Base-by-base conservation (phyloP, 352 stramenopile genomes). In the Phytophthora pistaciae region DNA sequence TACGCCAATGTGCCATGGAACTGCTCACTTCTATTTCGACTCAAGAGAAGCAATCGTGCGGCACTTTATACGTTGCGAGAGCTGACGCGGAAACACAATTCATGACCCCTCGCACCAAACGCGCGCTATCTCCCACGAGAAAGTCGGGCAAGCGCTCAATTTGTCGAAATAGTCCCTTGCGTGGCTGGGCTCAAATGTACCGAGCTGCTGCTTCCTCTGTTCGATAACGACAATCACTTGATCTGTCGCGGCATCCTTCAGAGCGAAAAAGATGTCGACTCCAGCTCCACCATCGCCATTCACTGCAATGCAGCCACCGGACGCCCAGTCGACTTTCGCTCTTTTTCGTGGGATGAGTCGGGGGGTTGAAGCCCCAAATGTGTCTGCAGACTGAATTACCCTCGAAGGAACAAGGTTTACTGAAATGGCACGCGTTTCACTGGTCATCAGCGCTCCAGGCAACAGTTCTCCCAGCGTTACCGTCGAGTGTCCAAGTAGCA, bases 241-340 rank as follows among this genome's bases (percentile, higher is more conserved):
- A 5, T n/a, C 59, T 42, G 56, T 74, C 50, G 38, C 23, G 64
- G 70, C 65, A 66, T 78, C 66, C 49, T 71, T 64, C 55, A 70
- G 36, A 65, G 66, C 38, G 62, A 78, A 78, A 69, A 71, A 74
- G 36, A 78, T 74, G 50, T 78, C 66, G 52, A 75, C 60, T 49
- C 66, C 70, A 61, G 49, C 56, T 63, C 59, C 70, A 23, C 48
- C 56, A 74, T 71, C 70, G 6, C 5, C 46, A 70, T 74, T 77
- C 64, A 74, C 64, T 66, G 61, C 60, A 67, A 77, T 73, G 36
- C 40, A 73, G 48, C 54, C 64, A 66, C 42, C 23, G 38, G 64
- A 70, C 50, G 44, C 33, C 57, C 57, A 64, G 27, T 64, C 27
- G n/a, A 56, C 48, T n/a, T n/a, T n/a, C n/a, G n/a, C n/a, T n/a